A percentile compares a stretch with the other conserved stretches of the same genome.
Evolutionary conservation across 495 filamentous ascomycete species (phyloP).

Genomic region (Daldinia childiae): DNA sequence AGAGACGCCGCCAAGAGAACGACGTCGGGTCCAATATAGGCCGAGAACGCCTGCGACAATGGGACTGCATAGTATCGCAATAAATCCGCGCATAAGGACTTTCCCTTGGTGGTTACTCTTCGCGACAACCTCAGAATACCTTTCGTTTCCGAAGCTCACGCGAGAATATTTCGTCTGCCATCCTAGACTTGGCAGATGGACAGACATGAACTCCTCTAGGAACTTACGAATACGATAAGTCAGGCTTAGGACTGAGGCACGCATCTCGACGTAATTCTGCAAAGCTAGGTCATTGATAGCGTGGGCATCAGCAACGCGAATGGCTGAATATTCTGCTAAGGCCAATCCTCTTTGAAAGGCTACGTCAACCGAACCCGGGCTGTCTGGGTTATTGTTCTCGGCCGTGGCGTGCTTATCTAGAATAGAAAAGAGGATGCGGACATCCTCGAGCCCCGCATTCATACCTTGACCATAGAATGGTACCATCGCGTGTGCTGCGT

Average conservation of each 20-base stretch:
- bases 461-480: conserved; percentile 94
- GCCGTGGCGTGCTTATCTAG: conserved; percentile 68
- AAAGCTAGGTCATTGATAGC: conserved; percentile 94
- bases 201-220: conserved; percentile 82
- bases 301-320: conserved; percentile 79
- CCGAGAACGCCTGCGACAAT: conserved; percentile 40
- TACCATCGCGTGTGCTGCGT: conserved; percentile 97
- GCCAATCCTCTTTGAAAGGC: conserved; percentile 64
- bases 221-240: conserved; percentile 81
- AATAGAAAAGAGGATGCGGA: conserved; percentile 78
- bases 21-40: conserved; percentile 36
- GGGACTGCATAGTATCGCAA: conserved; percentile 44
- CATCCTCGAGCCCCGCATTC: conserved; percentile 87
- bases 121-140: conserved; percentile 83
- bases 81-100: conserved; percentile 58
- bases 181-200: conserved; percentile 77
- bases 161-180: conserved; percentile 94
- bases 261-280: conserved; percentile 94
- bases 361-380: conserved; percentile 20
- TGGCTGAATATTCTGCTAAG: conserved; percentile 74
- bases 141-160: conserved; percentile 90
- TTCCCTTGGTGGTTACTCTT: conserved; percentile 73
- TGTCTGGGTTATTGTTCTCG: conserved; percentile 44
- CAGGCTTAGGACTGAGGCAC: conserved; percentile 76
- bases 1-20: conserved; percentile 11